Evolutionary conservation across 1,284 basidiomycete genomes (phyloP), one percentile per base, ranked within the genome.

Genomic region (Uromyces viciae-fabae): DNA sequence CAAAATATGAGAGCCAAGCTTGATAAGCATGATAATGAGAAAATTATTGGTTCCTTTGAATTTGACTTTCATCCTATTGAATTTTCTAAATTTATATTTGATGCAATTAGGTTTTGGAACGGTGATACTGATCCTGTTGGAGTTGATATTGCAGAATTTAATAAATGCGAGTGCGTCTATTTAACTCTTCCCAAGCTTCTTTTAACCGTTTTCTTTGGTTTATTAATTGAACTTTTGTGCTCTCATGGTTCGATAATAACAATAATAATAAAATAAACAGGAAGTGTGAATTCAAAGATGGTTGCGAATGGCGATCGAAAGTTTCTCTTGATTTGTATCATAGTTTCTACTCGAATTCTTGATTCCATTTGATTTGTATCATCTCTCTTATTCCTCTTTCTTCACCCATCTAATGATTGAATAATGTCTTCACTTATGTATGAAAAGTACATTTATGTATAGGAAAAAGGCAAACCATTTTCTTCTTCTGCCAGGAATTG

Each of bases 281-380:
- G 43, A 89, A 90, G 52, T 95, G 94, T 84, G 93, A 94, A 85
- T 95, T 94, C 85, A 86, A 87, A 64, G 87, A 90, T 0, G 91
- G 89, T 15, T 95, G 93, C 83, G 94, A 95, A 87, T 95, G 93
- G 93, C 88, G 93, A 85, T 90, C 91, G 81, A 86, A 88, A 82
- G 92, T 91, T 84, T 91, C 91, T 5, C 42, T 33, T 31, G n/a
- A n/a, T 22, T n/a, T 72, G 17, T 33, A 52, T 15, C 31, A 8
- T n/a, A 82, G 92, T 91, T 84, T 91, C 91, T 5, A 58, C 75
- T n/a, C 81, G 82, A 49, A 60, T 82, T 31, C 42, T 69, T 22
- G 64, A 69, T 84, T 88, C 38, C 4, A 3, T 43, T 33, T 31
- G n/a, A n/a, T 22, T n/a, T 72, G 17, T 33, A 52, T 15, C 31